Base-by-base conservation (phyloP, 148 eudicot species). In the Rhododendron williamsianum region DNA sequence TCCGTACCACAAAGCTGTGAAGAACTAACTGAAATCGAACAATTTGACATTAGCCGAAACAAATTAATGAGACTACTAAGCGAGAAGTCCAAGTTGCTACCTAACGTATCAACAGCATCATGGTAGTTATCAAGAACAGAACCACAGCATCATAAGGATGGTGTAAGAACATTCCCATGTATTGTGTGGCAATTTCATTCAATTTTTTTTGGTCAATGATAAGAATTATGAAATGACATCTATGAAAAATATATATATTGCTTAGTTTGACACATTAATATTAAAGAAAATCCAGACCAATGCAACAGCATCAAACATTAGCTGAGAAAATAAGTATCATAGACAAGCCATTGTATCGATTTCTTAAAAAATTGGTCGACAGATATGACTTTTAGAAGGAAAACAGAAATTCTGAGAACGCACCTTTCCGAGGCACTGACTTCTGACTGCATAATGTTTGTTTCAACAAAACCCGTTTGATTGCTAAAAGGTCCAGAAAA, bases 351-450 rank as follows among this genome's bases (percentile, higher is more conserved):
- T 21, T 1, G 18, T 33, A 27, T 30, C 21, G 38, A 45, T 18
- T 36, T 45, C 27, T 76, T 82, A 13, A 18, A 54, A 33, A 33
- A 13, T 72, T 72, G 67, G 38, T 41, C 9, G 6, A 41, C 1
- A 19, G 15, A 86, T 58, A 74, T 16, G 19, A 58, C 60, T 10
- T 81, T 30, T 1, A 38, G 8, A 51, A 51, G 49, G 69, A 27
- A 86, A 38, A 5, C 72, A 38, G 69, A 46, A 52, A 52, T 27
- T 23, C 84, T 49, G 36, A 79, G 81, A 27, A 88, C 92, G 85
- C 78, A 94, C 98, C 95, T 87, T 60, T 82, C 80, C 11, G 89
- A 82, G 69, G 88, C 85, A 82, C 89, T 88, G 86, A 78, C 88
- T 84, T 89, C 90, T 77, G 89, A 51, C 48, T 81, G 82, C 49